Percentiles rank a stretch among this genome's conserved stretches.
Evolutionary conservation across 805 yeast genomes (phyloP).

Genomic region (fission yeast (Schizosaccharomyces pombe)): ASM294v3 CU329670.1:3609501-3610000

Average conservation of each 20-base stretch:
- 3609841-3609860: no score
- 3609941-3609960: no score
- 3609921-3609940: no score
- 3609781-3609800: no score
- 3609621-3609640: neutral
- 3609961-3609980: no score
- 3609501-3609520: neutral
- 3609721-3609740: neutral
- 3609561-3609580: neutral
- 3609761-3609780: no score
- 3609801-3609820: no score
- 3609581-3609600: neutral
- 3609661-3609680: neutral
- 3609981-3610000: no score
- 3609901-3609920: no score
- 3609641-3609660: neutral
- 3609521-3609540: conserved; percentile 1
- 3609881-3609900: no score
- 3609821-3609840: no score
- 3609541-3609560: neutral
- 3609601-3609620: neutral
- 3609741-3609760: neutral
- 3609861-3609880: no score
- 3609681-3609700: neutral
- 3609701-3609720: neutral